phyloP scores from a whole-genome alignment of 495 filamentous ascomycete genomes.

The Diplogelasinospora grovesii region DNA sequence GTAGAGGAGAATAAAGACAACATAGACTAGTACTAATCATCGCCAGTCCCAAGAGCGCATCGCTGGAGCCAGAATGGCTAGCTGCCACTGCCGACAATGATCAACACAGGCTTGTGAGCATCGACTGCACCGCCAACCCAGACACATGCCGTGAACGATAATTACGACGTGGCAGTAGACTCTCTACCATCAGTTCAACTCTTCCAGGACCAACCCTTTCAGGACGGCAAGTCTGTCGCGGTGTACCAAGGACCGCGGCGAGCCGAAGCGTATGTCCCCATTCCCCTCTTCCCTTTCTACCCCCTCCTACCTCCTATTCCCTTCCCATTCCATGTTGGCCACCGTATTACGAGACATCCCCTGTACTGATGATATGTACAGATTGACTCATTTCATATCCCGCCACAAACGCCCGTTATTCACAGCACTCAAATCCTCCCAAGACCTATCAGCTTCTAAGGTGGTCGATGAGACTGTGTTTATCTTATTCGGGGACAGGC shows the following conservation, averaged over 20 bases:
- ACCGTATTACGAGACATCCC: too few species aligned
- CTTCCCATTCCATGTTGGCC: too few species aligned
- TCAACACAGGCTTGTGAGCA: conserved; percentile 12
- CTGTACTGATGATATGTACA: conserved; percentile 5
- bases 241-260: conserved; percentile 26
- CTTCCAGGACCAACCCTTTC: conserved; percentile 14
- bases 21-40: too few species aligned
- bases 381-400: conserved; percentile 26
- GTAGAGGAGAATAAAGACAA: too few species aligned
- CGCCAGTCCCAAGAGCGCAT: conserved; percentile 13
- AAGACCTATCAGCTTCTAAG: conserved; percentile 25
- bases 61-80: conserved; percentile 20
- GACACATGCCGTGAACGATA: conserved; percentile 18
- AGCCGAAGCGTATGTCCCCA: conserved; percentile 25
- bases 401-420: conserved; percentile 25
- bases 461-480: conserved; percentile 30
- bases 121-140: conserved; percentile 26
- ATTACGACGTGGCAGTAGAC: conserved; percentile 5
- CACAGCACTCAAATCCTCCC: conserved; percentile 17
- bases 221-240: conserved; percentile 4
- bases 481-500: conserved; percentile 32
- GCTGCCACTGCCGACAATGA: conserved; percentile 3
- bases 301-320: too few species aligned
- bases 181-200: conserved; percentile 12
- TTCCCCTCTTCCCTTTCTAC: too few species aligned